Percentiles rank a stretch among this genome's conserved stretches.
Evolutionary conservation across 148 eudicot genomes (phyloP).

Genomic region (Persicaria tinctoria): DNA sequence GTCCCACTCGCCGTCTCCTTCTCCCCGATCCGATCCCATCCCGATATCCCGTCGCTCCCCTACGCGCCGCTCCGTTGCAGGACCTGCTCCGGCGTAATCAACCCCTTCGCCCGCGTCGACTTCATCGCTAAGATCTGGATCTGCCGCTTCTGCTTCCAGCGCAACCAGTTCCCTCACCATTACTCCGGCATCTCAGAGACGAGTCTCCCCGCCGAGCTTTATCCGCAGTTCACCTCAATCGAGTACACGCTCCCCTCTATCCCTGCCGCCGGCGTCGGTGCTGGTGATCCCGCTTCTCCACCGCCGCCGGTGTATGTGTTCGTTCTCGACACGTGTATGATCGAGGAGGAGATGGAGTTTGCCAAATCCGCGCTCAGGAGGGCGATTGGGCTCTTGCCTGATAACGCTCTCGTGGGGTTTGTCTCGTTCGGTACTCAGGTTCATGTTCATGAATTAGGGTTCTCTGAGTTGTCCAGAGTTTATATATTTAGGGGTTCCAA

Average conservation of each 20-base stretch:
- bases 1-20: conserved; percentile 82
- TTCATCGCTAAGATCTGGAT: conserved; percentile 77
- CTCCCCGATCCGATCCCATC: conserved; percentile 59
- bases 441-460: conserved; percentile 94
- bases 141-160: conserved; percentile 79
- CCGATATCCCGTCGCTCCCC: conserved; percentile 49
- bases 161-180: conserved; percentile 81
- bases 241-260: conserved; percentile 29
- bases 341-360: conserved; percentile 77
- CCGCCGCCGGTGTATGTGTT: conserved; percentile 44
- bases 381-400: conserved; percentile 65
- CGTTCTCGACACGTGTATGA: conserved; percentile 75
- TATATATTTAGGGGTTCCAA: conserved; percentile 77
- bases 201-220: conserved; percentile 79
- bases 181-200: conserved; percentile 54
- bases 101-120: conserved; percentile 65
- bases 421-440: conserved; percentile 85
- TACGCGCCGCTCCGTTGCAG: conserved; percentile 84
- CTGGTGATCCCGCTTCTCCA: neutral
- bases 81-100: conserved; percentile 51
- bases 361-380: conserved; percentile 65
- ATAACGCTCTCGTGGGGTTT: conserved; percentile 75
- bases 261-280: conserved; percentile 3
- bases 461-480: conserved; percentile 71
- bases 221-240: conserved; percentile 60